Evolutionary conservation across 2,329 filamentous ascomycete genomes (phyloP).

Genomic region (Aspergillus udagawae): DNA sequence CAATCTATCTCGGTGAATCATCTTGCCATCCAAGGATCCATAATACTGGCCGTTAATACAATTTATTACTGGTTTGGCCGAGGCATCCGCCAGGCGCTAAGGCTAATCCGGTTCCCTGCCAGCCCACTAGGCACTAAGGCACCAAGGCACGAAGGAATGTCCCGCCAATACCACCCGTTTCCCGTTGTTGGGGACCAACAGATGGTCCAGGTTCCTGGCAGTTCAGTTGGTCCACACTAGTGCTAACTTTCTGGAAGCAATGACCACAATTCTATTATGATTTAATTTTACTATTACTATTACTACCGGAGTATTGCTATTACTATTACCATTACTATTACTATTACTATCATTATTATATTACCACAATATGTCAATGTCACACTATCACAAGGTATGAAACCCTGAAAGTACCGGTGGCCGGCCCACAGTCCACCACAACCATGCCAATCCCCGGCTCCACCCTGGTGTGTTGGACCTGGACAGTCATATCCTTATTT

Average conservation of each 20-base stretch:
- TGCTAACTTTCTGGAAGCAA: background rate
- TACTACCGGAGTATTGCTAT: too few relatives aligned
- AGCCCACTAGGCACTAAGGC: background rate
- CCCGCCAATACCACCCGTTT: background rate
- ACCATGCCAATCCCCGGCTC: constrained; percentile 2
- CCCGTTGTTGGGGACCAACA: background rate
- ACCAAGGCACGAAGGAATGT: background rate
- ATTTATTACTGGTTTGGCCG: background rate
- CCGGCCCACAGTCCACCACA: background rate
- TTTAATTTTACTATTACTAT: background rate
- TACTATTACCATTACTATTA: background rate
- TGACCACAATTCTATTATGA: background rate
- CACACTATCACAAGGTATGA: background rate
- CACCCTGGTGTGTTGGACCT: constrained; percentile 3
- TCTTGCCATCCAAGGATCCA: background rate
- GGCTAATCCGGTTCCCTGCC: background rate
- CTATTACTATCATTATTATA: background rate
- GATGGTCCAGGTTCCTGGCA: background rate
- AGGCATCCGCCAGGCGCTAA: background rate
- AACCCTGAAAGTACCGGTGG: background rate
- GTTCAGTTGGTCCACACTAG: too few relatives aligned
- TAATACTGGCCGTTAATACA: too few relatives aligned
- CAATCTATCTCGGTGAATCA: background rate
- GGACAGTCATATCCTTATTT: constrained; percentile 1
- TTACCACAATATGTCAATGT: background rate